Evolutionary conservation across 202 grass and related monocot genomes (phyloP).

Genomic region (Musa balbisiana): DNA sequence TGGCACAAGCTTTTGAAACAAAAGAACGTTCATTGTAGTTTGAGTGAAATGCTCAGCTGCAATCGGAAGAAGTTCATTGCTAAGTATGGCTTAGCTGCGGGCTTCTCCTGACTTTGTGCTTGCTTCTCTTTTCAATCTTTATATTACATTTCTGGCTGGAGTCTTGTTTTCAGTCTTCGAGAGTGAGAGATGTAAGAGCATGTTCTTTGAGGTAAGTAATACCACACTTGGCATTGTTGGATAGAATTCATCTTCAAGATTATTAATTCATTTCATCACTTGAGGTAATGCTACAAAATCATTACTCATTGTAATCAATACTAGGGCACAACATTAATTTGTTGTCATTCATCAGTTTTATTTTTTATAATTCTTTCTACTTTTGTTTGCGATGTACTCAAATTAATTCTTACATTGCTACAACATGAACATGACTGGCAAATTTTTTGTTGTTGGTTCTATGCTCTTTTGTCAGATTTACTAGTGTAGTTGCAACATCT

Average conservation of each 20-base stretch:
- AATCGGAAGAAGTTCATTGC: conserved; percentile 76
- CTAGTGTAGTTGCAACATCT: no score
- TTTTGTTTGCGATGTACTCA: conserved; percentile 23
- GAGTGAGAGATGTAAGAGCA: neutral
- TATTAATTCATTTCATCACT: neutral
- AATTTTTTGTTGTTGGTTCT: no score
- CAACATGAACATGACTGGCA: no score
- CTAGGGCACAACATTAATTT: no score
- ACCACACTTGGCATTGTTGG: neutral
- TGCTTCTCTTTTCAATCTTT: neutral
- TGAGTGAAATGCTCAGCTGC: conserved; percentile 87
- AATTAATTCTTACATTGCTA: no score
- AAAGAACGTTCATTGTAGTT: conserved; percentile 56
- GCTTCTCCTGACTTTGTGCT: neutral
- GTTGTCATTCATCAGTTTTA: no score
- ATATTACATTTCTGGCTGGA: neutral
- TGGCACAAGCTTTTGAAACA: conserved; percentile 75
- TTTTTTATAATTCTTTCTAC: no score
- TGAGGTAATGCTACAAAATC: neutral
- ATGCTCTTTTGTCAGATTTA: no score
- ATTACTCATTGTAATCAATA: no score
- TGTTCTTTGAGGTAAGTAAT: neutral
- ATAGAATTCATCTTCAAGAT: neutral
- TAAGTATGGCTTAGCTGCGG: conserved; percentile 42
- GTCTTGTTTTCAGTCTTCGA: neutral